These are phyloP conservation scores for Macadamia integrifolia DNA, from an alignment of 164 flowering plant genomes.

Conservation along the genomic window DNA sequence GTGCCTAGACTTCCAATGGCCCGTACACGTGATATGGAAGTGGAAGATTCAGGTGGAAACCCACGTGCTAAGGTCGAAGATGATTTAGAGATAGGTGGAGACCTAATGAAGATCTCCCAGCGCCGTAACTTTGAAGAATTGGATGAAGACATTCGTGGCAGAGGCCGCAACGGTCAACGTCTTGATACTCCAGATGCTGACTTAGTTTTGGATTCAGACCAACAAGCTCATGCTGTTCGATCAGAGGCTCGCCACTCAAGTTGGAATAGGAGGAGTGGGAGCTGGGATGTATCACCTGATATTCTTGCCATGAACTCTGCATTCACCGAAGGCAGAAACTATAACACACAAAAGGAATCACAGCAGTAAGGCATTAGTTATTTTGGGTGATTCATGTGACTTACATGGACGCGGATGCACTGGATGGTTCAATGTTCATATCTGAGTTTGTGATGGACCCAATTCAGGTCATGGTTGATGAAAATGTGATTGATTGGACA, in stretches of 20 bases:
- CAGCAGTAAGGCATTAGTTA: conserved; percentile 7
- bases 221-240: conserved; percentile 36
- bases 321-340: conserved; percentile 36
- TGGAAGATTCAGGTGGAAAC: conserved; percentile 42
- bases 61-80: conserved; percentile 83
- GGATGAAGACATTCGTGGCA: conserved; percentile 59
- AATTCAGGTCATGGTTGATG: not conserved
- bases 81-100: conserved; percentile 82
- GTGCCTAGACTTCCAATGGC: conserved; percentile 37
- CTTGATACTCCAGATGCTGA: conserved; percentile 48
- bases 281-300: conserved; percentile 73
- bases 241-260: conserved; percentile 53
- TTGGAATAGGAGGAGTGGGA: conserved; percentile 62
- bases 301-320: conserved; percentile 28
- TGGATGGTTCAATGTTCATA: conserved; percentile 1
- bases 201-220: conserved; percentile 43
- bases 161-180: conserved; percentile 60
- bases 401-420: not conserved
- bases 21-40: conserved; percentile 32
- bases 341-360: conserved; percentile 17
- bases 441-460: not conserved
- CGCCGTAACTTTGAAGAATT: conserved; percentile 68
- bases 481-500: not conserved
- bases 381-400: not conserved
- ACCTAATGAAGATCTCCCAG: conserved; percentile 72